A percentile compares a stretch with the other conserved stretches of the same genome.
Conservation (phyloP, 2,329 filamentous ascomycete species). For the Ophiostoma quercus region DNA sequence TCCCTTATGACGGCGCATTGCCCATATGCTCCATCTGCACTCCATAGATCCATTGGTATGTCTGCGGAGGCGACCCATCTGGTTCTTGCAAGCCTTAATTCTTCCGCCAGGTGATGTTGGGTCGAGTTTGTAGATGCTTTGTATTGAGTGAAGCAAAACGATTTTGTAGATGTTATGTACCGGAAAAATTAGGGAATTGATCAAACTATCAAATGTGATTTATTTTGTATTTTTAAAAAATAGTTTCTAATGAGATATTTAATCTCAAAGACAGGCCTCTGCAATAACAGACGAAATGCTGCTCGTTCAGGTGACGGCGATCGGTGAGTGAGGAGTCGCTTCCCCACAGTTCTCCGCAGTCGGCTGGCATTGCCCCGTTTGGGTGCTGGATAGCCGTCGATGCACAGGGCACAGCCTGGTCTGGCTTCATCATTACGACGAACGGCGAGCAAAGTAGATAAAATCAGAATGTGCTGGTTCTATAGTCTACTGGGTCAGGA, state of each 20-base stretch:
- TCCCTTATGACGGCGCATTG: not conserved
- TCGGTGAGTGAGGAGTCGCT: not conserved
- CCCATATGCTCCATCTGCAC: not conserved
- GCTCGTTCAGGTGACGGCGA: not conserved
- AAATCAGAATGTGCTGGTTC: too few species aligned
- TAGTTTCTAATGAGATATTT: not conserved
- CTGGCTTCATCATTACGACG: not conserved
- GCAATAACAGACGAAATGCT: not conserved
- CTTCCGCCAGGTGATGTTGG: not conserved
- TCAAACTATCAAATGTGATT: not conserved
- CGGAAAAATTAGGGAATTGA: not conserved
- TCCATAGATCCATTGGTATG: not conserved
- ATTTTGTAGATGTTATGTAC: not conserved
- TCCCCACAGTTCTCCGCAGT: slow-evolving; percentile 14
- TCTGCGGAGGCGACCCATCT: not conserved
- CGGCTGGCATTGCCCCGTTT: slow-evolving; percentile 5
- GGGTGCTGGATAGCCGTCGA: not conserved
- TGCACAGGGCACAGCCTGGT: not conserved
- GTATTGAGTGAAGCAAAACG: not conserved
- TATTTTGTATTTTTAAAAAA: not conserved
- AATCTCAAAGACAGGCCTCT: not conserved
- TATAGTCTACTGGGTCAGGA: too few species aligned
- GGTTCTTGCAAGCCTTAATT: not conserved
- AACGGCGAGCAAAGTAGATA: not conserved
- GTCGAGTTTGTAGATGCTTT: not conserved